phyloP scores from a whole-genome alignment of 345 rosid species.

The Aegle marmelos region DNA sequence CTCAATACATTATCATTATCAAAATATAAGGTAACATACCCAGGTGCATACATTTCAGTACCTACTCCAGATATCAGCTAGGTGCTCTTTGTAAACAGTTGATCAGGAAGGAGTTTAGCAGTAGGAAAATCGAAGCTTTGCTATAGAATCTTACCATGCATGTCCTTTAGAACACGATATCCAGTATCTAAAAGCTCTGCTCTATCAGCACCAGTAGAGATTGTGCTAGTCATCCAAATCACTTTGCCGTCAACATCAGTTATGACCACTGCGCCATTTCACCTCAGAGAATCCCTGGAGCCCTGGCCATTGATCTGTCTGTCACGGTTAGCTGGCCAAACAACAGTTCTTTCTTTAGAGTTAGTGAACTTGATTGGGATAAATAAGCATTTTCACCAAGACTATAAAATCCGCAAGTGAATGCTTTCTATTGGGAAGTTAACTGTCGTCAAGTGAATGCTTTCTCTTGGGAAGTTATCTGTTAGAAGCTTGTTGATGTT shows the following conservation, averaged over 20 bases:
- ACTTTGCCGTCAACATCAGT: constrained; percentile 27
- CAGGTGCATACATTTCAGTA: constrained; percentile 19
- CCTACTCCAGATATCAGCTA: constrained; percentile 25
- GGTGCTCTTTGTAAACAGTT: constrained; percentile 23
- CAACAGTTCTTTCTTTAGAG: constrained; percentile 26
- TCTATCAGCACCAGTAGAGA: constrained; percentile 1
- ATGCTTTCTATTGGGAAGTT: constrained; percentile 29
- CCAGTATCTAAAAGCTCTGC: constrained; percentile 41
- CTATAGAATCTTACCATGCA: constrained; percentile 25
- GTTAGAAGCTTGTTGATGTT: too few species aligned
- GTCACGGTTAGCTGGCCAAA: constrained; percentile 43
- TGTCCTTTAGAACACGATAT: constrained; percentile 30
- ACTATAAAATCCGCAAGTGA: constrained; percentile 41
- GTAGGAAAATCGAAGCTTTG: constrained; percentile 33
- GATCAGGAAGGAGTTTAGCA: constrained; percentile 27
- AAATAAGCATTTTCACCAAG: constrained; percentile 39
- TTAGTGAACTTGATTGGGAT: constrained; percentile 42
- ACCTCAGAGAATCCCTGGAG: constrained; percentile 27
- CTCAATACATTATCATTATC: constrained; percentile 36
- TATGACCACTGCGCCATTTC: constrained; percentile 31
- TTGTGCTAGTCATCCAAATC: constrained; percentile 32
- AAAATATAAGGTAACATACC: constrained; percentile 24
- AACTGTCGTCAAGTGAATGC: constrained; percentile 40
- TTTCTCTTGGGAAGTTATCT: constrained; percentile 25
- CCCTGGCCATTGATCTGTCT: constrained; percentile 34